Conservation (phyloP, 441 rosid species). For the Arabidopsis lyrata region DNA sequence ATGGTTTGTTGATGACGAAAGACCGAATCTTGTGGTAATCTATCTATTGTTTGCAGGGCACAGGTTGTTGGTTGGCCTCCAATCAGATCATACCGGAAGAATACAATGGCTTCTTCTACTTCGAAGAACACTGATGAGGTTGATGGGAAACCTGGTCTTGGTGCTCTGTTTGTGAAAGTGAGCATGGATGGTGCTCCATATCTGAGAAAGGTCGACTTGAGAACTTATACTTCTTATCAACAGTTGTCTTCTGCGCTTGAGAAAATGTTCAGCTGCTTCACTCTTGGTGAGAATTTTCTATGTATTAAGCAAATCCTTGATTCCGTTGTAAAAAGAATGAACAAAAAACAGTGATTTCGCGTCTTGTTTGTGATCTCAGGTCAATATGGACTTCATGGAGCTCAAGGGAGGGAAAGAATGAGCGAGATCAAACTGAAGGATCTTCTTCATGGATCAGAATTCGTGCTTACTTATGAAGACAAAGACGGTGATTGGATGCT, state of each 20-base stretch:
- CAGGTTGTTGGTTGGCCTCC: constrained; percentile 92
- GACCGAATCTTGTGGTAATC: constrained; percentile 3
- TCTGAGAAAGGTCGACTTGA: constrained; percentile 69
- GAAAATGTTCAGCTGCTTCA: constrained; percentile 79
- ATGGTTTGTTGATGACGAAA: constrained; percentile 9
- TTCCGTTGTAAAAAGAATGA: background rate
- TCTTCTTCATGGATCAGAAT: constrained; percentile 69
- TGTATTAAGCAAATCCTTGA: constrained; percentile 21
- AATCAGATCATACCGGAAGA: constrained; percentile 66
- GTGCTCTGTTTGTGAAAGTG: constrained; percentile 64
- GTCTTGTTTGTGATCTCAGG: constrained; percentile 47
- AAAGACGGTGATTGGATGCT: constrained; percentile 84
- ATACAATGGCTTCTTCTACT: constrained; percentile 60
- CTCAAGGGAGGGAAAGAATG: constrained; percentile 58
- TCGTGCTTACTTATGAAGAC: constrained; percentile 74
- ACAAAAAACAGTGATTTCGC: background rate
- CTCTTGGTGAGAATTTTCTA: constrained; percentile 57
- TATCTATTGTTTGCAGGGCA: constrained; percentile 52
- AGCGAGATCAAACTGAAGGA: constrained; percentile 67
- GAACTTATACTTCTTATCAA: constrained; percentile 59
- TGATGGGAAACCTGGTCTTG: constrained; percentile 60
- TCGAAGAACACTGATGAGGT: constrained; percentile 67
- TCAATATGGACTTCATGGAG: constrained; percentile 67
- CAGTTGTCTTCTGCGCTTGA: constrained; percentile 70
- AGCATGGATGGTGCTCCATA: constrained; percentile 87